phyloP scores from a whole-genome alignment of 768 basidiomycete species.

The Neoboletus brunneissimus region DNA sequence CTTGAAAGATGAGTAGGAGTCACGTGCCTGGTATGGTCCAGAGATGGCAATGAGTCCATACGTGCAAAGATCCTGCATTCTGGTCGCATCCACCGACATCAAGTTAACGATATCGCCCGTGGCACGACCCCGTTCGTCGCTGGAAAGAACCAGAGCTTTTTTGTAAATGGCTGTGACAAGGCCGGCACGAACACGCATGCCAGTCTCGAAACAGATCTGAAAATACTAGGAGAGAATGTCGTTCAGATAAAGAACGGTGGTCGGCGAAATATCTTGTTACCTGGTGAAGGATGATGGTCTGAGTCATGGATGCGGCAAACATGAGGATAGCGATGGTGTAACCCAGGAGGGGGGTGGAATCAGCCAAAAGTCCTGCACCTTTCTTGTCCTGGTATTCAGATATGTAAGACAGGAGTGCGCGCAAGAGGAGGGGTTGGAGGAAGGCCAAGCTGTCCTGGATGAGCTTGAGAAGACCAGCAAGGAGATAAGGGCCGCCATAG shows the following conservation, averaged over 20 bases:
- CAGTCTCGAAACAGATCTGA: conserved; percentile 76
- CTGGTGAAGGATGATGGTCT: conserved; percentile 80
- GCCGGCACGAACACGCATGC: conserved; percentile 92
- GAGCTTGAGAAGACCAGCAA: conserved; percentile 67
- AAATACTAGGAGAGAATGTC: conserved; percentile 59
- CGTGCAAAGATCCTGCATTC: conserved; percentile 77
- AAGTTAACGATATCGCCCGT: conserved; percentile 94
- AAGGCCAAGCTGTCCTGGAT: conserved; percentile 79
- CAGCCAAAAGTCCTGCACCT: conserved; percentile 21
- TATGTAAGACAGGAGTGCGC: conserved; percentile 78
- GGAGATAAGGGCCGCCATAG: conserved; percentile 73
- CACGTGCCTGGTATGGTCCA: conserved; percentile 75
- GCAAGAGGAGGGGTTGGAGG: conserved; percentile 82
- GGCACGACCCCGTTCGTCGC: conserved; percentile 75
- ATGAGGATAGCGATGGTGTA: conserved; percentile 74
- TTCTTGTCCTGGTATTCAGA: conserved; percentile 63
- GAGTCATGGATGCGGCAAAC: conserved; percentile 76
- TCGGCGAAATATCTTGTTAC: conserved; percentile 32
- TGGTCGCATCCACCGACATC: conserved; percentile 83
- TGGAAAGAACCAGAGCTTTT: conserved; percentile 83
- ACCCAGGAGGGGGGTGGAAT: conserved; percentile 54
- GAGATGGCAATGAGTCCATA: conserved; percentile 84
- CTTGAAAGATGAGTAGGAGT: neutral
- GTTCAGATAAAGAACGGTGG: neutral
- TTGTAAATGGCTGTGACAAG: conserved; percentile 82